Base-by-base conservation (phyloP, 768 basidiomycete species). In the Mycena rebaudengoi region DNA sequence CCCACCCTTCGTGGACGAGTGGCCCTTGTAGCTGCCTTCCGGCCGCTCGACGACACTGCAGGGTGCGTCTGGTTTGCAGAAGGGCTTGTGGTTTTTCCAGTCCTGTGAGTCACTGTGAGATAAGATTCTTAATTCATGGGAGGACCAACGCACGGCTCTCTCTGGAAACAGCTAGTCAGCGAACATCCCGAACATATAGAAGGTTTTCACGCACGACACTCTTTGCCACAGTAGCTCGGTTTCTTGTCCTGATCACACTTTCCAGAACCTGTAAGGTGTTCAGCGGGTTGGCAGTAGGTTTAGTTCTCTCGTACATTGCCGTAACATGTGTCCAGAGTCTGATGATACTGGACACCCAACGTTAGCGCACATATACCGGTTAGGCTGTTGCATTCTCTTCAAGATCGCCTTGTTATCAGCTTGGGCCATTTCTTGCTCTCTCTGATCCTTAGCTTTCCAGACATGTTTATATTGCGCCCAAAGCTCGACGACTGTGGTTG, bases 61-160 rank as follows among this genome's bases (percentile, higher is more conserved):
- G 6, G 70, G 65, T 5, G 74, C 74, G 11, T 75, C 75, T 0
- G 74, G 70, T 23, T 52, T 68, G 62, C 77, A 79, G 66, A 74
- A 78, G 2, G 75, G 74, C 60, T 77, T 79, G 68, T 79, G 78
- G 62, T 68, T 77, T 44, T 73, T 73, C 78, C 77, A 78, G 59
- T 78, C 76, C 60, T 71, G 32, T 12, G 16, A 14, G 20, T 8
- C 16, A 16, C 5, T 12, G 11, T 5, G 16, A 33, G 7, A 23
- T 35, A 7, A 52, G 33, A 40, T 8, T 26, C 21, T 28, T 5
- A 45, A n/a, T 18, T 18, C 10, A n/a, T 33, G 29, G 29, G 26
- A n/a, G 18, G 29, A 21, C 28, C 7, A 26, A 53, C 28, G 16
- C 28, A 60, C 50, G 20, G 48, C 59, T 44, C n/a, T 32, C 41